Conservation (phyloP, 2,329 filamentous ascomycete species). For the Fusarium mangiferae region DNA sequence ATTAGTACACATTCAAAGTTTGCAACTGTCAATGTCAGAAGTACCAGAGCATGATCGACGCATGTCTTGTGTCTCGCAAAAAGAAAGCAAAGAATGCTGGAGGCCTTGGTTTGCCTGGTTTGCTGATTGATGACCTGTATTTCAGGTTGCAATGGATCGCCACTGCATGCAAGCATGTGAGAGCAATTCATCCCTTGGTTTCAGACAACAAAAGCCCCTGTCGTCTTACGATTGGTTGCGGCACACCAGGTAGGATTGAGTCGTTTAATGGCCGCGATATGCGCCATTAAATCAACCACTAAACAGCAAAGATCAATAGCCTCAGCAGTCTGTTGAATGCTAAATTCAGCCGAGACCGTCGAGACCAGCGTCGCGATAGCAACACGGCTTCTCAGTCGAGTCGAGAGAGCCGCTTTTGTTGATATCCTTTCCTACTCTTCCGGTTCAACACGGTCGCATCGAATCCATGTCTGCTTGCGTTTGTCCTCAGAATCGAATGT, state of each 20-base stretch:
- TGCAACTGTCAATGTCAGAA: background rate
- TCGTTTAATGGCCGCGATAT: constrained; percentile 27
- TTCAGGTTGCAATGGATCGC: constrained; percentile 14
- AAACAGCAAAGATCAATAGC: constrained; percentile 3
- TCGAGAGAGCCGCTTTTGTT: background rate
- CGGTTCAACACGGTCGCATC: background rate
- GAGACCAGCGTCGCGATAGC: background rate
- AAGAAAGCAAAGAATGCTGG: constrained; percentile 17
- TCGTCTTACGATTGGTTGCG: constrained; percentile 21
- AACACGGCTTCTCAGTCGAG: background rate
- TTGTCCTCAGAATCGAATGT: constrained; percentile 9
- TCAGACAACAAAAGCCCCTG: constrained; percentile 13
- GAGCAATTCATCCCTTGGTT: constrained; percentile 18
- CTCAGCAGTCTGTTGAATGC: background rate
- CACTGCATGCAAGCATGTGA: constrained; percentile 31
- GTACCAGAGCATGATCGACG: background rate
- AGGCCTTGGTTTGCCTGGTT: background rate
- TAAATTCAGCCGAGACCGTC: constrained; percentile 9
- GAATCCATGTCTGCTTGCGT: constrained; percentile 19
- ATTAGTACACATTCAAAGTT: background rate
- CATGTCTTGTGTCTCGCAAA: background rate
- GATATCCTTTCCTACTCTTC: background rate
- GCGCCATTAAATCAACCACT: constrained; percentile 28
- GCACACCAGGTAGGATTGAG: constrained; percentile 15
- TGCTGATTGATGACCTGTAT: background rate